Percentiles rank a stretch among this genome's conserved stretches.
These are phyloP conservation scores for Zhuliangozyma parablackwelliae DNA, from an alignment of 1,139 yeast genomes.

Conservation along the genomic window DNA sequence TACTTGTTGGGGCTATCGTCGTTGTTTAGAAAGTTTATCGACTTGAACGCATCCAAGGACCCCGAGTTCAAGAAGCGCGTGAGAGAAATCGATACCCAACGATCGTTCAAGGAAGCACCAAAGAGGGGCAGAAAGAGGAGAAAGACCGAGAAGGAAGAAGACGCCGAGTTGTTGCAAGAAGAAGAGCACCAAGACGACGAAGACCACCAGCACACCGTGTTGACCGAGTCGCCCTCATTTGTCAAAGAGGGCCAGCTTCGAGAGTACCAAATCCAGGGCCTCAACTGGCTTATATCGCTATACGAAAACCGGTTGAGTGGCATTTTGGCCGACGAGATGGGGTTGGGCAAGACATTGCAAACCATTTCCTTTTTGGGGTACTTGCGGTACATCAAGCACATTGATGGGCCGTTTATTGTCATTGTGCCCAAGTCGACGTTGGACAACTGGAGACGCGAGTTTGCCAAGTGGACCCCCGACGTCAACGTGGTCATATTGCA, in stretches of 20 bases:
- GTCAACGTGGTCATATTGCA: conserved; percentile 80
- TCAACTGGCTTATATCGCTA: conserved; percentile 44
- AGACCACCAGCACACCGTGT: conserved; percentile 48
- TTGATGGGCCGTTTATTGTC: conserved; percentile 88
- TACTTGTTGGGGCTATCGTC: conserved; percentile 81
- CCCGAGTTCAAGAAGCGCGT: conserved; percentile 52
- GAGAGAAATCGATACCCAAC: conserved; percentile 38
- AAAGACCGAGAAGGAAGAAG: conserved; percentile 88
- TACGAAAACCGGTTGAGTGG: conserved; percentile 44
- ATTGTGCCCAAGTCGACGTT: conserved; percentile 94
- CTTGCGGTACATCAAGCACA: conserved; percentile 66
- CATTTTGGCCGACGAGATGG: conserved; percentile 49
- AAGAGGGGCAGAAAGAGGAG: conserved; percentile 32
- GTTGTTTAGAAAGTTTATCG: conserved; percentile 83
- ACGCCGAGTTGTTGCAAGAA: conserved; percentile 76
- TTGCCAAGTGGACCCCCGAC: conserved; percentile 94
- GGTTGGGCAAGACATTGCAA: conserved; percentile 46
- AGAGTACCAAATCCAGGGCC: conserved; percentile 62
- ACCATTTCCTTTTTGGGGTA: conserved; percentile 72
- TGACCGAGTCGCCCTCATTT: conserved; percentile 78
- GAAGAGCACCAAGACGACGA: conserved; percentile 58
- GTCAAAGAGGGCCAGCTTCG: conserved; percentile 62
- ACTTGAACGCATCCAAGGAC: conserved; percentile 73
- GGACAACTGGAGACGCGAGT: conserved; percentile 94
- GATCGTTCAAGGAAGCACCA: conserved; percentile 18